Conservation (phyloP, 2,329 filamentous ascomycete genomes). For the Scedosporium dehoogii region DNA sequence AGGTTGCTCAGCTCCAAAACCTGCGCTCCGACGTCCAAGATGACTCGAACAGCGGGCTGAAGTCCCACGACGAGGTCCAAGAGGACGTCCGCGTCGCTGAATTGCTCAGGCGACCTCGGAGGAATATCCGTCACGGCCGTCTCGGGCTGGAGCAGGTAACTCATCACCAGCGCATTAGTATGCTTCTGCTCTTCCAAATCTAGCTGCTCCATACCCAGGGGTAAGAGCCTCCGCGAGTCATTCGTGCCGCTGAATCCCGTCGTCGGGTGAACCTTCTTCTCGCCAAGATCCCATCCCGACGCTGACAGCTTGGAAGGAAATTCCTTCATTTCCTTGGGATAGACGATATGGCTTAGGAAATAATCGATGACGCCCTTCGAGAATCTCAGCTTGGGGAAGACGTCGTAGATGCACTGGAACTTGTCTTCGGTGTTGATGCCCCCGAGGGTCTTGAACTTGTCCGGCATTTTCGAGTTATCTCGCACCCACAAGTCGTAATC, state of each 20-base stretch:
- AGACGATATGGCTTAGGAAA: constrained; percentile 48
- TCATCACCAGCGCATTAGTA: constrained; percentile 58
- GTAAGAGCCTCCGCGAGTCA: constrained; percentile 49
- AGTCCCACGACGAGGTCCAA: constrained; percentile 32
- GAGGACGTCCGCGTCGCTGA: constrained; percentile 28
- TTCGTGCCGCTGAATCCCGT: constrained; percentile 65
- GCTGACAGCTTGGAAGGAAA: constrained; percentile 54
- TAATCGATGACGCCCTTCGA: constrained; percentile 51
- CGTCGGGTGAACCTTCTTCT: constrained; percentile 33
- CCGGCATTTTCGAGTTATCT: constrained; percentile 21
- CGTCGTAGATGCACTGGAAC: constrained; percentile 28
- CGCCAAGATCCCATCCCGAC: constrained; percentile 58
- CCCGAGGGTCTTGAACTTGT: constrained; percentile 27
- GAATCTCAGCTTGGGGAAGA: constrained; percentile 44
- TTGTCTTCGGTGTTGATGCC: constrained; percentile 51
- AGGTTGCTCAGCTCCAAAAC: constrained; percentile 54
- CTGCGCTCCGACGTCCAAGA: constrained; percentile 63
- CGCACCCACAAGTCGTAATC: constrained; percentile 43
- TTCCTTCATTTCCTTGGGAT: constrained; percentile 51
- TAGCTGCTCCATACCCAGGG: constrained; percentile 42
- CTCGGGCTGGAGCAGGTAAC: constrained; percentile 43
- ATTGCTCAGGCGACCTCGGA: neutral
- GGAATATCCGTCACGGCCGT: constrained; percentile 31
- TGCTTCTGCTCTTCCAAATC: constrained; percentile 45
- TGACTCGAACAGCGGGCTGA: constrained; percentile 37